phyloP scores from a whole-genome alignment of 225 moss, liverwort and hornwort species.

The Sphagnum tenellum region DNA sequence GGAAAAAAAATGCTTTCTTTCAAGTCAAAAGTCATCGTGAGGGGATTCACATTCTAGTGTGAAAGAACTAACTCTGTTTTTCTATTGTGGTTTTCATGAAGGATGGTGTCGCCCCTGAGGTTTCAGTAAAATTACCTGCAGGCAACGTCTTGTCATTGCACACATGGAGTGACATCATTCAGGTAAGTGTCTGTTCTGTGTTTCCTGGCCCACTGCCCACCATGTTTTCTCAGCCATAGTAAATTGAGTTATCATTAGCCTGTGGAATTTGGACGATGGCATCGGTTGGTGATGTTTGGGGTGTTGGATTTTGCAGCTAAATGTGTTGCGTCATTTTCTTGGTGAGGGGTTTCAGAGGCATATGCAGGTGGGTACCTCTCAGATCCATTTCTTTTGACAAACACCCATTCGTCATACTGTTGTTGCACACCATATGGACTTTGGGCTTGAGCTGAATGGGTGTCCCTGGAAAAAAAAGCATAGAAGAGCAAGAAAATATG shows the following conservation, averaged over 20 bases:
- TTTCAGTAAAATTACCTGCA: slow-evolving; percentile 57
- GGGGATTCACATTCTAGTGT: too few species aligned
- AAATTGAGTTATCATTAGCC: not conserved
- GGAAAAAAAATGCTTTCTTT: not conserved
- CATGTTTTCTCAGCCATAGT: too few species aligned
- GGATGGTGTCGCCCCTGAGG: slow-evolving; percentile 67
- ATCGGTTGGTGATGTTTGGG: not conserved
- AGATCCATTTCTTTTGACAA: not conserved
- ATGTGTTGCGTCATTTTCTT: slow-evolving; percentile 58
- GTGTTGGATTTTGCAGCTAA: slow-evolving; percentile 33
- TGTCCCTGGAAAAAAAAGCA: too few species aligned
- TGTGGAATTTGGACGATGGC: not conserved
- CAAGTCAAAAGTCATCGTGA: too few species aligned
- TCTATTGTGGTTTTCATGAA: slow-evolving; percentile 6
- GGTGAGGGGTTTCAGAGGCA: slow-evolving; percentile 84
- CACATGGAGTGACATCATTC: slow-evolving; percentile 63
- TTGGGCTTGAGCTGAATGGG: too few species aligned
- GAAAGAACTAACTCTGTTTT: not conserved
- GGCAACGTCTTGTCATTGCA: slow-evolving; percentile 64
- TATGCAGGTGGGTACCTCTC: slow-evolving; percentile 58
- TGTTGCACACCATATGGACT: too few species aligned
- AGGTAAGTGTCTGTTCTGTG: slow-evolving; percentile 24
- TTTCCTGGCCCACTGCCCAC: too few species aligned
- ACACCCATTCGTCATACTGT: too few species aligned
- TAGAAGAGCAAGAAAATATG: too few species aligned